Evolutionary conservation across 2,329 filamentous ascomycete genomes (phyloP), one percentile per base, ranked within the genome.

Genomic region (Aspergillus neotritici): DNA sequence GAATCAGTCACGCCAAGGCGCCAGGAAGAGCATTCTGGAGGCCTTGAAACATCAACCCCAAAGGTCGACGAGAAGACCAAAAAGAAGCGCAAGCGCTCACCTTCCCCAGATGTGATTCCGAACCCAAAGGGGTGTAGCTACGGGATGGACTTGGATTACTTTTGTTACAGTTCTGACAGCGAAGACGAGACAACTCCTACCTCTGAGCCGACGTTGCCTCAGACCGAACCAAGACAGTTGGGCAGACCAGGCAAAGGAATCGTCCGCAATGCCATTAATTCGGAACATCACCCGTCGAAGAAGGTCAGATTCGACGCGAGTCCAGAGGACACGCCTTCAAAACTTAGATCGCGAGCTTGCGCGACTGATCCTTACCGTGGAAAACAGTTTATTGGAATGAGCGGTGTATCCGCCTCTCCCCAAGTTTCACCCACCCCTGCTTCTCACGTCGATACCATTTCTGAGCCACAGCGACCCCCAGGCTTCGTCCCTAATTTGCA

Each of bases 111-210:
- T 32, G 47, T 59, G 11, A 71, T 71, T 37, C 68, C 68, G 4
- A 69, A 70, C 43, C 68, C 68, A 7, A 45, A 53, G 11, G 66
- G 64, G 9, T 56, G 50, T 25, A 68, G 68, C 38, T 72, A 69
- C 54, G 68, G 69, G 9, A 50, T 72, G 53, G 54, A 68, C 38
- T 47, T 61, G 17, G 57, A 63, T 13, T 71, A 67, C 38, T 69
- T 69, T 46, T 54, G 44, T 31, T 61, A 63, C 41, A 57, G 54
- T 34, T 60, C 55, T 29, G 60, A 63, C 13, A 57, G 57, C 14
- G 65, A 66, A 28, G 55, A 58, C 32, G 60, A 61, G 41, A 44
- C 51, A 30, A 36, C 41, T 9, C 3, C 21, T 6, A 25, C 21
- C 21, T 25, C 21, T 31, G 52, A 54, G 16, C 34, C 34, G 11